Evolutionary conservation across 2,329 filamentous ascomycete species (phyloP).

Genomic region (Alternaria arborescens): DNA sequence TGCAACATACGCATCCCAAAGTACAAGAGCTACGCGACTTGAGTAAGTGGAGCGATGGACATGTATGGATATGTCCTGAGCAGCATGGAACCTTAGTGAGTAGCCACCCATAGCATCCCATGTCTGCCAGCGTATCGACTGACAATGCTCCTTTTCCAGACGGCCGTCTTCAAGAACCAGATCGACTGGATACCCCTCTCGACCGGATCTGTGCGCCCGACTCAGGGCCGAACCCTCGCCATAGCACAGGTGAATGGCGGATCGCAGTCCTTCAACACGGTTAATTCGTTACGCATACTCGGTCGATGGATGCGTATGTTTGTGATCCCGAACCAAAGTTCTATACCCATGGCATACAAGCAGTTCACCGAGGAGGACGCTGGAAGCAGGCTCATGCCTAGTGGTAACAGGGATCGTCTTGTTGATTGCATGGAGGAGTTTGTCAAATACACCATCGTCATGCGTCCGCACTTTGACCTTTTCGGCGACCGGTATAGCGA

Average conservation of each 20-base stretch:
- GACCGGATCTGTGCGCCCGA: conserved; percentile 69
- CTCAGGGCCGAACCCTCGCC: conserved; percentile 70
- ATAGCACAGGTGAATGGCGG: conserved; percentile 71
- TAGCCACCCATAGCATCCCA: not conserved
- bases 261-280: conserved; percentile 72
- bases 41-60: conserved; percentile 71
- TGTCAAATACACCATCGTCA: conserved; percentile 72
- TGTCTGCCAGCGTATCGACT: not conserved
- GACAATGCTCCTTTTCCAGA: conserved; percentile 48
- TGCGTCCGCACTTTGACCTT: conserved; percentile 67
- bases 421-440: conserved; percentile 76
- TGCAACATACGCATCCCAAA: conserved; percentile 65
- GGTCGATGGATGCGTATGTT: conserved; percentile 78
- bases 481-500: conserved; percentile 72
- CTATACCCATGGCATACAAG: conserved; percentile 69
- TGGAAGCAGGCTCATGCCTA: conserved; percentile 62
- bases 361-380: conserved; percentile 64
- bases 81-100: conserved; percentile 70
- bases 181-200: conserved; percentile 75
- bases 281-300: conserved; percentile 70
- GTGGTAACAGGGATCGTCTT: conserved; percentile 66
- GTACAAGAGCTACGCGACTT: conserved; percentile 70
- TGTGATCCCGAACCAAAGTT: conserved; percentile 71
- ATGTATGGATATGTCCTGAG: conserved; percentile 72
- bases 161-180: conserved; percentile 73